Base-by-base conservation (phyloP, 495 filamentous ascomycete species). In the Xylaria cubensis region DNA sequence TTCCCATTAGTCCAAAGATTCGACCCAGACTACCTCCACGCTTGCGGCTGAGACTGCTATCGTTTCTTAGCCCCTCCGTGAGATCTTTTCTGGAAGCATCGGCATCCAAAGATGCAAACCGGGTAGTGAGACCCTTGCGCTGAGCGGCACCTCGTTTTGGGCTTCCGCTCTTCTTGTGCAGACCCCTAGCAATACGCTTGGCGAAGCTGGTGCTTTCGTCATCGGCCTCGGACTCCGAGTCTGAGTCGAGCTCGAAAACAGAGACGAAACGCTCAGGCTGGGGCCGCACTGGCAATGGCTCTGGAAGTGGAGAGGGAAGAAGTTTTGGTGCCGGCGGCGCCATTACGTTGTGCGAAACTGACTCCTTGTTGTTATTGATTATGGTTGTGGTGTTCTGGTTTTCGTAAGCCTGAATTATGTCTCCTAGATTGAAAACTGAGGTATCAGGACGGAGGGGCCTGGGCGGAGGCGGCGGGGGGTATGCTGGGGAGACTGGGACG, bases 121-220 rank as follows among this genome's bases (percentile, higher is more conserved):
- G 17, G 19, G 19, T n/a, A 24, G 39, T 46, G 9, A 72, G 21
- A 1, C 24, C 50, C 63, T 72, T 73, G 46, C 74, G 75, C 24
- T 72, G 63, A 44, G 7, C 58, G 12, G 32, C 58, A 8, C 19
- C 51, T 13, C 77, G 75, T 71, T 78, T 79, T 55, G 75, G 75
- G 64, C 71, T 76, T 6, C 74, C 74, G 69, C 76, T 78, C 61
- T 75, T 79, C 74, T 76, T 76, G 67, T 79, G 77, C 26, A 79
- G 74, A 0, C 77, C 77, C n/a, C 77, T 71, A 44, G 76, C 74
- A 21, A 77, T 76, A 19, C 77, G 77, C 53, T 61, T 74, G 0
- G 75, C 77, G 32, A 79, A 76, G 17, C 76, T 75, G 29, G 26
- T 71, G 41, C 66, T 71, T 44, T 69, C 62, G 29, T 65, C 53